Base-by-base conservation (phyloP, 1,284 basidiomycete genomes). In the Ceratobasidium sp. region DNA sequence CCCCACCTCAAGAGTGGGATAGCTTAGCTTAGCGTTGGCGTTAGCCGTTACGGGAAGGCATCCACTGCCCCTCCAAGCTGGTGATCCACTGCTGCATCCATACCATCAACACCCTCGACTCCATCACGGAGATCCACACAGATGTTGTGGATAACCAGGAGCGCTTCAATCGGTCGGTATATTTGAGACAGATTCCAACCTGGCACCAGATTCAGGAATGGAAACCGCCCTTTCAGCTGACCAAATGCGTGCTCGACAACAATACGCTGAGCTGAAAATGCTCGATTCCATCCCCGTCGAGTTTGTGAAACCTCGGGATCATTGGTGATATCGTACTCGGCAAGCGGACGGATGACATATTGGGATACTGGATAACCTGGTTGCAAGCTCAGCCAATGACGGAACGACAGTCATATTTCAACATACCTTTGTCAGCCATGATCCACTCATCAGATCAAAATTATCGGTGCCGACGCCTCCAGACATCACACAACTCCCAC, bases 81-180 rank as follows among this genome's bases (percentile, higher is more conserved):
- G n/a, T 67, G 19, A 8, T 51, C 34, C 34, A 52, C 65, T 11
- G 6, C 6, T 6, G 29, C 19, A 32, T 49, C 46, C 2, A 34
- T 22, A 67, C 25, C 65, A 25, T 65, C 62, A n/a, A 65, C 44
- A 65, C 44, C 62, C 8, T 65, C 62, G 15, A 44, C 62, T n/a
- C 13, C 11, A 13, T 67, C 65, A 8, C 15, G 25, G 17, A 67
- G 46, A 7, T 52, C 46, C 2, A 51, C 46, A 9, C 43, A 51
- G 15, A 82, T 78, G 65, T 82, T 83, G 67, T 83, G 82, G 7
- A 83, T 61, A 11, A 82, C 76, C 11, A 83, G 34, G 2, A 83
- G 51, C 4, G 81, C 81, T 66, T 83, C 79, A 37, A 83, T 79
- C 0, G 70, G 77, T 32, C 76, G 77, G 61, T 82, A 82, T 0